Conservation (phyloP, 768 basidiomycete genomes). For the Sporobolomyces roseus region DNA sequence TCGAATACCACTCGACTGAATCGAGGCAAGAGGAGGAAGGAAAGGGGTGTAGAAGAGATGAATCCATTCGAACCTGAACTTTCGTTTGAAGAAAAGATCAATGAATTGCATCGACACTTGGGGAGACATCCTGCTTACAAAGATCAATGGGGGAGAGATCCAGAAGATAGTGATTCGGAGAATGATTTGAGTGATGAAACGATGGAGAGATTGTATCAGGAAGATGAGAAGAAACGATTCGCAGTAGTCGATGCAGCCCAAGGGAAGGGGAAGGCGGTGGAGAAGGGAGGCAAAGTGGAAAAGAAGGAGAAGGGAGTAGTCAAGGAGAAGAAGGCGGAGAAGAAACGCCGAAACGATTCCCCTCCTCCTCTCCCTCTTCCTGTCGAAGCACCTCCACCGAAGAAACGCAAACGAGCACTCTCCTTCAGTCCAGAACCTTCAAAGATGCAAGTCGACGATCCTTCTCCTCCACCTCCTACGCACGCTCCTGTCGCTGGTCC, state of each 20-base stretch:
- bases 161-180: background rate
- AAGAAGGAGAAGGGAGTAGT: background rate
- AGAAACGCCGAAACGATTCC: conserved; percentile 12
- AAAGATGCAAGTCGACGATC: background rate
- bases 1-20: too few species aligned
- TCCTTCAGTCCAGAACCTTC: background rate
- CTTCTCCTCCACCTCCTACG: background rate
- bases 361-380: background rate
- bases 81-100: background rate
- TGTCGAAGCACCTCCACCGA: background rate
- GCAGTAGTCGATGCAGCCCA: too few species aligned
- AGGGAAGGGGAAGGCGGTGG: too few species aligned
- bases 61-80: too few species aligned
- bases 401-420: background rate
- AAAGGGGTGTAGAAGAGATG: too few species aligned
- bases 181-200: background rate
- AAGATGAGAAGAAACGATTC: background rate
- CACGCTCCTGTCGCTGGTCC: background rate
- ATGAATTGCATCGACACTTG: background rate
- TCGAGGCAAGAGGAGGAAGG: too few species aligned
- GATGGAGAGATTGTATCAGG: conserved; percentile 6
- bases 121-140: background rate
- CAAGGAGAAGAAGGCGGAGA: conserved; percentile 10
- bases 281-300: background rate
- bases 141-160: conserved; percentile 3